Evolutionary conservation across 78 protist genomes (phyloP).

Genomic region (Dictyostelium citrinum): DNA sequence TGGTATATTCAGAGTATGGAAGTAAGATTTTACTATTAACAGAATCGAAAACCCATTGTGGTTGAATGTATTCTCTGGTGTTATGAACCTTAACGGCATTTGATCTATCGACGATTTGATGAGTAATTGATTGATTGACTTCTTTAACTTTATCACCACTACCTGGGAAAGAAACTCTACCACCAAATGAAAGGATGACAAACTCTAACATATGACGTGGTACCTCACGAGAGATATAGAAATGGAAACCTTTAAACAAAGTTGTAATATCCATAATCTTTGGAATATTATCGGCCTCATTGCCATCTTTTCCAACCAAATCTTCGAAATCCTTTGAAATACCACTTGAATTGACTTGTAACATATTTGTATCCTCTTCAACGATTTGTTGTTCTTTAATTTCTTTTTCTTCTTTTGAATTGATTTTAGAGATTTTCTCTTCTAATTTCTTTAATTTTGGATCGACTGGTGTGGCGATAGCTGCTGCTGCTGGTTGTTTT

Average conservation of each 20-base stretch:
- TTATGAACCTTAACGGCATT: neutral
- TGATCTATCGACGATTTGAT: slow-evolving; percentile 81
- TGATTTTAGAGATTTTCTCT: slow-evolving; percentile 7
- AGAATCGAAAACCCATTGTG: slow-evolving; percentile 98
- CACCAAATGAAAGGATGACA: slow-evolving; percentile 86
- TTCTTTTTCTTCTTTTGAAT: slow-evolving; percentile 18
- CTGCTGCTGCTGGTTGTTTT: neutral
- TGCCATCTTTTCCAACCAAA: neutral
- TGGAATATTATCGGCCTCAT: slow-evolving; percentile 12
- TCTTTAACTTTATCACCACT: slow-evolving; percentile 10
- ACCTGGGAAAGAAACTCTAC: slow-evolving; percentile 76
- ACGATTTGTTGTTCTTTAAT: slow-evolving; percentile 29
- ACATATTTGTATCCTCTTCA: neutral
- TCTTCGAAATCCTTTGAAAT: slow-evolving; percentile 40
- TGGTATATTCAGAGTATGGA: slow-evolving; percentile 56
- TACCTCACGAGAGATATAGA: slow-evolving; percentile 85
- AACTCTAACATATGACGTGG: slow-evolving; percentile 83
- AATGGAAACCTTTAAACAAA: slow-evolving; percentile 29
- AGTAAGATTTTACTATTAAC: slow-evolving; percentile 83
- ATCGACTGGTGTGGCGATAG: neutral
- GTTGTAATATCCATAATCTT: slow-evolving; percentile 14
- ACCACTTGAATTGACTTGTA: slow-evolving; percentile 34
- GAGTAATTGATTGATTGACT: slow-evolving; percentile 70
- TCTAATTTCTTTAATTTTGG: slow-evolving; percentile 2
- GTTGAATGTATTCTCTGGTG: slow-evolving; percentile 91